Evolutionary conservation across 306 rosid genomes (phyloP).

Genomic region (Carpinus viminea): DNA sequence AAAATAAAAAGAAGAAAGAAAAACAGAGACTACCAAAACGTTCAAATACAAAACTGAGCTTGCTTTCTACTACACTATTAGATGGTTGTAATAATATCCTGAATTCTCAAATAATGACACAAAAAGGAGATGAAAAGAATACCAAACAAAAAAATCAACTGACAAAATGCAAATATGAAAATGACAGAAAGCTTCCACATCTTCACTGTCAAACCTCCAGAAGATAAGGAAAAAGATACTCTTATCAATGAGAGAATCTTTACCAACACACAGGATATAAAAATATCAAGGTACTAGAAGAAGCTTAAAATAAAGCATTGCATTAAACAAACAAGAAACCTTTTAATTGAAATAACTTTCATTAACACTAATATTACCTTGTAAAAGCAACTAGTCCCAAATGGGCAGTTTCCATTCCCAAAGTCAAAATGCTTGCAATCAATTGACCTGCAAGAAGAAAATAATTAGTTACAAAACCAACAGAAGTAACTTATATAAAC

Average conservation of each 20-base stretch:
- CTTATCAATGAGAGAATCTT: neutral
- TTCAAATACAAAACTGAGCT: neutral
- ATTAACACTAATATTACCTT: constrained; percentile 58
- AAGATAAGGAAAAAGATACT: neutral
- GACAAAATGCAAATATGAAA: neutral
- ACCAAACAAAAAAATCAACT: neutral
- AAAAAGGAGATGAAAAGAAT: neutral
- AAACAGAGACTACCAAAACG: neutral
- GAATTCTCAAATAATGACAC: neutral
- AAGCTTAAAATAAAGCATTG: neutral
- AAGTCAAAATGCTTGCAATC: constrained; percentile 98
- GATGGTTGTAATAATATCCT: neutral
- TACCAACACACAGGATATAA: neutral
- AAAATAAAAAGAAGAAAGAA: neutral
- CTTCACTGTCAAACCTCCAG: neutral
- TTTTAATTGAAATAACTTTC: neutral
- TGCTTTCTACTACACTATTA: neutral
- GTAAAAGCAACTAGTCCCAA: constrained; percentile 95
- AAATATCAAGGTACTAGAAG: neutral
- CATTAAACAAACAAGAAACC: neutral
- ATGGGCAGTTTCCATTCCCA: constrained; percentile 96
- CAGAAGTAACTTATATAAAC: neutral
- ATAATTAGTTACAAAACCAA: constrained; percentile 4
- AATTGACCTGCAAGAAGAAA: constrained; percentile 62
- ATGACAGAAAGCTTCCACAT: neutral